These are phyloP conservation scores for Puccinellia tenuiflora DNA, from an alignment of 176 grass and related monocot genomes.

Conservation along the genomic window DNA sequence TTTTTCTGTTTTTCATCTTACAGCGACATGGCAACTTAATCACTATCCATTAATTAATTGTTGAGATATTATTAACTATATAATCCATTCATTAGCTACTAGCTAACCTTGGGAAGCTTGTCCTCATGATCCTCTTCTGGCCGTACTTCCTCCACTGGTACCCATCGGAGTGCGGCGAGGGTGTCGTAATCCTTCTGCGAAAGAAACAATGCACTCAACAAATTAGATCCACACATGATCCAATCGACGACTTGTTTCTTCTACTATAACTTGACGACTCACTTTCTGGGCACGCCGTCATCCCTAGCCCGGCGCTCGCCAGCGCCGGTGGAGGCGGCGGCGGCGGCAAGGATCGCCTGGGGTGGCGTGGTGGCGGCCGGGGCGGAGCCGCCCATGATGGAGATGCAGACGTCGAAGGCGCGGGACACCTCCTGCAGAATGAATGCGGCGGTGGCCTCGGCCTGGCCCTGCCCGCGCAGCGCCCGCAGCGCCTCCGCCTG, in stretches of 20 bases:
- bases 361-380: background rate
- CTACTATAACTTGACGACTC: background rate
- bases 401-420: slow-evolving; percentile 41
- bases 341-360: background rate
- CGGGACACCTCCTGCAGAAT: slow-evolving; percentile 45
- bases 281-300: slow-evolving; percentile 25
- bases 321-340: too few relatives aligned
- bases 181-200: slow-evolving; percentile 16
- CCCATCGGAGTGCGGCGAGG: slow-evolving; percentile 40
- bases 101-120: slow-evolving; percentile 47
- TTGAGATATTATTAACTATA: background rate
- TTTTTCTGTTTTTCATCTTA: background rate
- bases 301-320: background rate
- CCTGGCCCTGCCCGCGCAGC: slow-evolving; percentile 39
- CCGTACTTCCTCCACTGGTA: slow-evolving; percentile 72
- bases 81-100: background rate
- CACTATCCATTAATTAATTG: background rate
- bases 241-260: background rate
- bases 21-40: background rate
- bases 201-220: background rate
- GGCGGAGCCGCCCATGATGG: slow-evolving; percentile 17
- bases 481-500: slow-evolving; percentile 9
- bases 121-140: slow-evolving; percentile 49
- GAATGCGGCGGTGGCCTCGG: slow-evolving; percentile 42
- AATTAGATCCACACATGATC: background rate